These are phyloP conservation scores for Vaccinium macrocarpon DNA, from an alignment of 148 eudicot species.

Conservation along the genomic window DNA sequence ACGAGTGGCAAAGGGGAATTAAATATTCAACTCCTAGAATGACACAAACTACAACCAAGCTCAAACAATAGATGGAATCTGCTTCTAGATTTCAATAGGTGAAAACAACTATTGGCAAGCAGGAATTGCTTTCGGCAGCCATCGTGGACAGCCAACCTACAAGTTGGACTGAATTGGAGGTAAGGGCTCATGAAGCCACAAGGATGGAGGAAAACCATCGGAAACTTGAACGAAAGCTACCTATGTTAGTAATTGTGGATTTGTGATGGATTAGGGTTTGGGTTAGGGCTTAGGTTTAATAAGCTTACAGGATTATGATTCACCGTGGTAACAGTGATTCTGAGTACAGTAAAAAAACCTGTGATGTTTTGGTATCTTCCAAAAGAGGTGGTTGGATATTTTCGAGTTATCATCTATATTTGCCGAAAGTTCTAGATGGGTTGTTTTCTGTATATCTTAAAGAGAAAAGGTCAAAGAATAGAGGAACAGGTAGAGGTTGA, in stretches of 20 bases:
- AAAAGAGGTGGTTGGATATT: neutral
- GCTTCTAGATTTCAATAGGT: neutral
- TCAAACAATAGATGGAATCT: neutral
- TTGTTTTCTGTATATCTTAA: neutral
- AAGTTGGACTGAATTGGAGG: neutral
- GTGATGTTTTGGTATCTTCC: neutral
- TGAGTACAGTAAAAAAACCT: neutral
- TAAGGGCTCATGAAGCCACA: neutral
- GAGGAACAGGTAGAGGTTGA: neutral
- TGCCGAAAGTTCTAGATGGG: neutral
- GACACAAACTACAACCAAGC: neutral
- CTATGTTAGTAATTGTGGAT: neutral
- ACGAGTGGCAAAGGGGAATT: neutral
- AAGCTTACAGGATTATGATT: neutral
- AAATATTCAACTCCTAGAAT: neutral
- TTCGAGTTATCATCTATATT: neutral
- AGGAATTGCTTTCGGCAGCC: neutral
- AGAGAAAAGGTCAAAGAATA: neutral
- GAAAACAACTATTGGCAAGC: neutral
- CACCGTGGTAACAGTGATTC: neutral
- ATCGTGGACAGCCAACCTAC: neutral
- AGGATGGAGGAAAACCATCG: neutral
- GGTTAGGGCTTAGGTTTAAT: neutral
- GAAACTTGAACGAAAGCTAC: neutral
- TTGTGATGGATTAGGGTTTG: neutral